phyloP scores from a whole-genome alignment of 2,329 filamentous ascomycete species.

The Pestalotiopsis sp. region DNA sequence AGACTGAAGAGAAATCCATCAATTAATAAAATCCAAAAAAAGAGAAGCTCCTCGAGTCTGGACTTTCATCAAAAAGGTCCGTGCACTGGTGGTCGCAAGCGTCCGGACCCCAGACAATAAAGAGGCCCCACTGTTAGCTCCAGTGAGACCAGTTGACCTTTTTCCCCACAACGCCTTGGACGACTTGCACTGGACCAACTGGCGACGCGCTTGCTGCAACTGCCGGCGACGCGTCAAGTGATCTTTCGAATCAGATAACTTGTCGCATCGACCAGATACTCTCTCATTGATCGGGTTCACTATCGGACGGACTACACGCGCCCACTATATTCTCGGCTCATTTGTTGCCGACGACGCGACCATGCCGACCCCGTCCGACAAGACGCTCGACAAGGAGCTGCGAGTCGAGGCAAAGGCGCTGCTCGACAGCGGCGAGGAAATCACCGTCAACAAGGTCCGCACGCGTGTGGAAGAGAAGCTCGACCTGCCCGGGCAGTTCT shows the following conservation, averaged over 20 bases:
- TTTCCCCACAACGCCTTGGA: neutral
- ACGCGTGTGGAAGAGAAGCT: conserved; percentile 52
- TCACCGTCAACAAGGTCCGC: conserved; percentile 62
- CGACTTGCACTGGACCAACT: neutral
- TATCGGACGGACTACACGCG: neutral
- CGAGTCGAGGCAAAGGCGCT: conserved; percentile 48
- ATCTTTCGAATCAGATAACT: neutral
- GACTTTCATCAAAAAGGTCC: neutral
- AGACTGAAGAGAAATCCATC: too few species aligned
- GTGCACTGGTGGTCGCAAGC: neutral
- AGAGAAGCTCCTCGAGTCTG: neutral
- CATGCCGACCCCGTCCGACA: conserved; percentile 37
- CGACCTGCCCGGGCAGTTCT: conserved; percentile 52
- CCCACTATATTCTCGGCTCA: neutral
- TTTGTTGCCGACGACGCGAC: neutral
- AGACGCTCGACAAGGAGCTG: conserved; percentile 48
- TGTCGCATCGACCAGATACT: too few species aligned
- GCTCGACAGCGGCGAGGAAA: conserved; percentile 45
- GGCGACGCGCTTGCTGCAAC: neutral
- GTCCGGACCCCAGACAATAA: neutral
- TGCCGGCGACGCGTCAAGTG: neutral
- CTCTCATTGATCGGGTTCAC: neutral
- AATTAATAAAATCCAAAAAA: too few species aligned
- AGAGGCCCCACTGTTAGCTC: neutral
- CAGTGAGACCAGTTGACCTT: neutral